phyloP scores from a whole-genome alignment of 148 eudicot genomes.

The Vaccinium corymbosum region DNA sequence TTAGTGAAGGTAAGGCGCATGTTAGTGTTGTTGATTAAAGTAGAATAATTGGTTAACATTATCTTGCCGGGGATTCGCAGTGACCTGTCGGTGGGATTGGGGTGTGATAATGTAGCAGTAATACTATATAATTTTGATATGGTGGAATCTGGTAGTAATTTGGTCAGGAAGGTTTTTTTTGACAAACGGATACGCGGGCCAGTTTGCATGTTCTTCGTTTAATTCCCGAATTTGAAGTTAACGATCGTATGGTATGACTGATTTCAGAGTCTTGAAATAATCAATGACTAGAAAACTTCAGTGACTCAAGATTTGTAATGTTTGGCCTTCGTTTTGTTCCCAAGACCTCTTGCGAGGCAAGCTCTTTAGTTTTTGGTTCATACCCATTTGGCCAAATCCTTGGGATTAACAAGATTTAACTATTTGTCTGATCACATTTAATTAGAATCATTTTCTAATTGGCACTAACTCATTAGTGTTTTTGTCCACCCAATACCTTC shows the following conservation, averaged over 20 bases:
- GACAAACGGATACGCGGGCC: too few species aligned
- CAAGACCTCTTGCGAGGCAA: too few species aligned
- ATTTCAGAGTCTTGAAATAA: too few species aligned
- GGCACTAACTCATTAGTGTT: neutral
- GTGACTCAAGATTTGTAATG: too few species aligned
- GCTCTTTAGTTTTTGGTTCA: too few species aligned
- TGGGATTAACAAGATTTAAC: neutral
- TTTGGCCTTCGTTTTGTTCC: too few species aligned
- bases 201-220: too few species aligned
- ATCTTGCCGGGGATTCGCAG: constrained; percentile 14
- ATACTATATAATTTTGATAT: neutral
- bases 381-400: too few species aligned
- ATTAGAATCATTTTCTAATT: neutral
- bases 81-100: constrained; percentile 25
- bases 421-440: too few species aligned
- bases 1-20: neutral
- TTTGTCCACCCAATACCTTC: neutral
- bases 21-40: constrained; percentile 7
- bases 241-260: too few species aligned
- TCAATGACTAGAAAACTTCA: too few species aligned
- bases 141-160: neutral
- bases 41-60: constrained; percentile 12
- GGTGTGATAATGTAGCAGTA: neutral
- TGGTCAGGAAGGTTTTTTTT: neutral
- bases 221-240: too few species aligned